Percentiles rank a stretch among this genome's conserved stretches.
phyloP scores from a whole-genome alignment of 1,284 basidiomycete species.

The Boletellus deceptivus region DNA sequence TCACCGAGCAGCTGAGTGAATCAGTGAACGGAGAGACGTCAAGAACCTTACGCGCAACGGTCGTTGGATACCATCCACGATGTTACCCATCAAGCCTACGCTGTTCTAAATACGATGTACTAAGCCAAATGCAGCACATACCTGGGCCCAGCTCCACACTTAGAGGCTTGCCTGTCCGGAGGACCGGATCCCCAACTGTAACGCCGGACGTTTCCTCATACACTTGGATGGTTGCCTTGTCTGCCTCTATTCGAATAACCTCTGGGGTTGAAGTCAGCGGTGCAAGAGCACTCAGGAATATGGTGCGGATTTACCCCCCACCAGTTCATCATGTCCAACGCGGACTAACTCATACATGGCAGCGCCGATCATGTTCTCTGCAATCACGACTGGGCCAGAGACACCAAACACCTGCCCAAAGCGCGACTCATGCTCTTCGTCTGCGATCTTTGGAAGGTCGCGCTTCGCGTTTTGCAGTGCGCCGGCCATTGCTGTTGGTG shows the following conservation, averaged over 20 bases:
- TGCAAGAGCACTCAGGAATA: neutral
- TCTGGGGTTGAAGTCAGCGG: conserved; percentile 49
- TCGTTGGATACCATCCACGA: conserved; percentile 97
- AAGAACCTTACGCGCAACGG: conserved; percentile 67
- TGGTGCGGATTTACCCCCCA: conserved; percentile 63
- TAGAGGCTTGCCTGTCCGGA: conserved; percentile 96
- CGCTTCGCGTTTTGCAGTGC: conserved; percentile 89
- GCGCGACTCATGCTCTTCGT: conserved; percentile 87
- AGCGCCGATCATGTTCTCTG: conserved; percentile 93
- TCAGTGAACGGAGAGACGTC: conserved; percentile 8
- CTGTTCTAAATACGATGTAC: conserved; percentile 7
- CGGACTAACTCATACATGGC: conserved; percentile 98
- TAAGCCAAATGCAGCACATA: conserved; percentile 30
- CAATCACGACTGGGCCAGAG: conserved; percentile 95
- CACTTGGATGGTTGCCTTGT: conserved; percentile 99
- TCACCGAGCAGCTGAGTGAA: conserved; percentile 17
- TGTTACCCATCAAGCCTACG: conserved; percentile 94
- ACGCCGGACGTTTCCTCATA: conserved; percentile 99
- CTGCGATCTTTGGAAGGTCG: conserved; percentile 80
- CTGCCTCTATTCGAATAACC: conserved; percentile 95
- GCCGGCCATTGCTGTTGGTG: conserved; percentile 68
- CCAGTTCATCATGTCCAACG: conserved; percentile 96
- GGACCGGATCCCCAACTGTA: conserved; percentile 95
- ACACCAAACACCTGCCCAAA: conserved; percentile 94
- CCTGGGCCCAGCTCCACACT: conserved; percentile 98